Percentiles rank a stretch among this genome's conserved stretches.
phyloP scores from a whole-genome alignment of 768 basidiomycete genomes.

The Podaxis sp. region DNA sequence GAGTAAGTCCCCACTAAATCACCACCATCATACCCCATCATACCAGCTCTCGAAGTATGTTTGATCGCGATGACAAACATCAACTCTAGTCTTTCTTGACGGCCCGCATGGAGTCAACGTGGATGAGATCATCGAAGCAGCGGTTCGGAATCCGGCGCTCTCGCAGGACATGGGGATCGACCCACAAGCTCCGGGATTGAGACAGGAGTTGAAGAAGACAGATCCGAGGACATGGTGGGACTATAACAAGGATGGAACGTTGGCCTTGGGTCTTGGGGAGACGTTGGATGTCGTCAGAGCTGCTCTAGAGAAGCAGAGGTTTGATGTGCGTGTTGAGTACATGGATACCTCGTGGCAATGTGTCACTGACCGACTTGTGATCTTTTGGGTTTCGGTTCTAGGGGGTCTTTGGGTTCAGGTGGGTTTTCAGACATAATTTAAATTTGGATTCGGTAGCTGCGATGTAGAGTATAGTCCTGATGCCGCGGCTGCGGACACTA shows the following conservation, averaged over 20 bases:
- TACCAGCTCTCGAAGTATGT: background rate
- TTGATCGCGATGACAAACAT: background rate
- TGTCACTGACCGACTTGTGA: constrained; percentile 2
- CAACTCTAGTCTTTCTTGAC: constrained; percentile 4
- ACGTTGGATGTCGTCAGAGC: constrained; percentile 54
- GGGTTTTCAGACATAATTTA: constrained; percentile 7
- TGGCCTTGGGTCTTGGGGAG: constrained; percentile 55
- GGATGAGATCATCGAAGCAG: constrained; percentile 1
- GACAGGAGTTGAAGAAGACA: constrained; percentile 28
- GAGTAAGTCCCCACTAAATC: background rate
- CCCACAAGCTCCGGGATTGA: constrained; percentile 36
- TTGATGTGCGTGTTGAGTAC: constrained; percentile 52
- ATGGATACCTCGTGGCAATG: constrained; percentile 4
- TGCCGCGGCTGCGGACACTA: no score
- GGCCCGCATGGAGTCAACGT: constrained; percentile 10
- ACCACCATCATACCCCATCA: background rate
- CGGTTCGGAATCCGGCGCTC: background rate
- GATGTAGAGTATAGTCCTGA: no score
- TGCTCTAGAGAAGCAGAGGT: constrained; percentile 53
- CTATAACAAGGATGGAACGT: constrained; percentile 47
- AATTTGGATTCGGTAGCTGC: background rate
- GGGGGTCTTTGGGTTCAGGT: constrained; percentile 51
- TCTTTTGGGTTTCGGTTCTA: constrained; percentile 48
- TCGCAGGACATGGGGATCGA: background rate
- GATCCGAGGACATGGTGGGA: constrained; percentile 76